Evolutionary conservation across 495 filamentous ascomycete species (phyloP).

Genomic region (Aspergillus campestris): DNA sequence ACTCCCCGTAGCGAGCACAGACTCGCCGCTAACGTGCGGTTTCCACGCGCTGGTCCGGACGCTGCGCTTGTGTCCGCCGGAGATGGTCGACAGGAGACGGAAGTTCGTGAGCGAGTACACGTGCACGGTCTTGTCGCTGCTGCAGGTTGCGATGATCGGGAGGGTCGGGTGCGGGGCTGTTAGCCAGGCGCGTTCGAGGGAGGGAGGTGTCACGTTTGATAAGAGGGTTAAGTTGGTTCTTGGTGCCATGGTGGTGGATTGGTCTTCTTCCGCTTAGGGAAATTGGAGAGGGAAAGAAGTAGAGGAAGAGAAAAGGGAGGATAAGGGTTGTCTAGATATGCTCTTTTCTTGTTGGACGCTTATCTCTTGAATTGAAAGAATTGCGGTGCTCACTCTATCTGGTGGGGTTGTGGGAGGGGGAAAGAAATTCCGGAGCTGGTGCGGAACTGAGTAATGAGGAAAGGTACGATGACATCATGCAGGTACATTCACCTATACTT

Average conservation of each 20-base stretch:
- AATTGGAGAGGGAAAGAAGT: background rate
- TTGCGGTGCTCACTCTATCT: too few relatives aligned
- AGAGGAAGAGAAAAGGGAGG: too few relatives aligned
- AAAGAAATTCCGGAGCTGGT: too few relatives aligned
- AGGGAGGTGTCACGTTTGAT: conserved; percentile 48
- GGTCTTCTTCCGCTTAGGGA: background rate
- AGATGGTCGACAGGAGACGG: conserved; percentile 64
- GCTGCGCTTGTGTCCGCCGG: conserved; percentile 82
- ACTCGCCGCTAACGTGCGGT: conserved; percentile 53
- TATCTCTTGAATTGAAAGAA: too few relatives aligned
- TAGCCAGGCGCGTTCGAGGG: conserved; percentile 72
- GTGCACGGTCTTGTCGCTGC: conserved; percentile 74
- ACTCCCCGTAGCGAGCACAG: conserved; percentile 78
- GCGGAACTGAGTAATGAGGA: too few relatives aligned
- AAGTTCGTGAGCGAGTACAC: conserved; percentile 81
- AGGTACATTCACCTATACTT: too few relatives aligned
- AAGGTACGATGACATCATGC: too few relatives aligned
- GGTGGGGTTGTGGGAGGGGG: too few relatives aligned
- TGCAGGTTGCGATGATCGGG: conserved; percentile 82
- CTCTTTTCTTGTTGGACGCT: too few relatives aligned
- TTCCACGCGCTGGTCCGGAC: conserved; percentile 80
- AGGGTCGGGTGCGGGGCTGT: conserved; percentile 78
- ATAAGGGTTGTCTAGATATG: too few relatives aligned
- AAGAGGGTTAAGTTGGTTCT: conserved; percentile 15
- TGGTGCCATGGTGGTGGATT: conserved; percentile 5